Evolutionary conservation across 2,329 filamentous ascomycete genomes (phyloP).

Genomic region (Fusarium hostae): DNA sequence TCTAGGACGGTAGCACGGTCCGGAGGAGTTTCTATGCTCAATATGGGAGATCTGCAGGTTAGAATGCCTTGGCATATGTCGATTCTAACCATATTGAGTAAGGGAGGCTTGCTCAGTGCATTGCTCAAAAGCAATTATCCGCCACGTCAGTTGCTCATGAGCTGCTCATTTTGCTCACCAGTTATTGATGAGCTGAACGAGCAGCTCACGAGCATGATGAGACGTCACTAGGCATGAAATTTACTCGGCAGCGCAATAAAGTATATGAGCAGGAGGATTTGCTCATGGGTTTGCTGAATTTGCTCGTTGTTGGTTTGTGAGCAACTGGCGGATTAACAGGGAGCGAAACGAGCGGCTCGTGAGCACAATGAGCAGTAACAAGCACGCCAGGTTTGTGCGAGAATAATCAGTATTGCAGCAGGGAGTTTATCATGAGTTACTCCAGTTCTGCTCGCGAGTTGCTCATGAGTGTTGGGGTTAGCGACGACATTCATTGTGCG

Average conservation of each 20-base stretch:
- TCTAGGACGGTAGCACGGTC: too few relatives aligned
- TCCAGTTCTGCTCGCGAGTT: background rate
- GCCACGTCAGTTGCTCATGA: background rate
- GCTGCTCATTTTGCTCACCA: background rate
- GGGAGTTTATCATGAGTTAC: fast-evolving
- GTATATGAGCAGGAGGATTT: background rate
- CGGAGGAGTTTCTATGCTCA: fast-evolving
- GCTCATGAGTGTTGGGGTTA: background rate
- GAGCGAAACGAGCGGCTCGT: background rate
- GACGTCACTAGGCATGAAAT: fast-evolving
- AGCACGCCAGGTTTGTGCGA: fast-evolving
- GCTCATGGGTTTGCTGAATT: too few relatives aligned
- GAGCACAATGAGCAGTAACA: too few relatives aligned
- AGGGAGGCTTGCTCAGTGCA: background rate
- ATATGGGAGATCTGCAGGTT: background rate
- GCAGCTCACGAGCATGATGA: background rate
- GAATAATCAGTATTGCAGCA: background rate
- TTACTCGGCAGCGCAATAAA: background rate
- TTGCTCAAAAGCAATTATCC: background rate
- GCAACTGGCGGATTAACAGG: background rate
- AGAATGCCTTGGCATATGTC: background rate
- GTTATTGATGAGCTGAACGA: background rate
- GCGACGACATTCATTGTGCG: too few relatives aligned
- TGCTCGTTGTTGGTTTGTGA: background rate
- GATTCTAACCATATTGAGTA: background rate